Evolutionary conservation across 768 basidiomycete species (phyloP).

Genomic region (Trametes cinnabarina): DNA sequence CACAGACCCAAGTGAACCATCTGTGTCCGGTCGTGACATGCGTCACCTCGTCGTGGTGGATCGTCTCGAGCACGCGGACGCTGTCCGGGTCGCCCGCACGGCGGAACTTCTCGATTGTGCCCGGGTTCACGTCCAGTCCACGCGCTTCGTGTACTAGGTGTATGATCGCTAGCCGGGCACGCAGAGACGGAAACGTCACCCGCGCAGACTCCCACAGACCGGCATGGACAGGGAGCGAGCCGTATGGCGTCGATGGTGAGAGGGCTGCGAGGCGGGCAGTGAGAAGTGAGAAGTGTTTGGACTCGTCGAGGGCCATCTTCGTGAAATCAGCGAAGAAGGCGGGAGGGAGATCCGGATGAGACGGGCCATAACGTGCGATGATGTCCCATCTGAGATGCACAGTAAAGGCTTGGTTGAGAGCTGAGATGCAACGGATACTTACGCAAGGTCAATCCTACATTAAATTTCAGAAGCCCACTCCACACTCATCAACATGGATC

Average conservation of each 20-base stretch:
- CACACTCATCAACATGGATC: not conserved
- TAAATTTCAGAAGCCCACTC: not conserved
- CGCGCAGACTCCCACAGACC: slow-evolving; percentile 78
- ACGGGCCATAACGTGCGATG: slow-evolving; percentile 71
- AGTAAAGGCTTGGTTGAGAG: not conserved
- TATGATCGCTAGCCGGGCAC: slow-evolving; percentile 75
- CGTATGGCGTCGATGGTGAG: slow-evolving; percentile 67
- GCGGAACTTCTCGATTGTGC: slow-evolving; percentile 70
- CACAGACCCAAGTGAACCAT: slow-evolving; percentile 81
- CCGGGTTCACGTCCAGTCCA: slow-evolving; percentile 81
- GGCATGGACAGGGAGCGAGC: slow-evolving; percentile 68
- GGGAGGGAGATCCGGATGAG: slow-evolving; percentile 56
- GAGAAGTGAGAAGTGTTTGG: slow-evolving; percentile 79
- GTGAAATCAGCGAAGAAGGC: slow-evolving; percentile 81
- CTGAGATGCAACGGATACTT: slow-evolving; percentile 31
- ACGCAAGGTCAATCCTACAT: slow-evolving; percentile 70
- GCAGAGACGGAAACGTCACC: slow-evolving; percentile 63
- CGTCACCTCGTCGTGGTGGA: slow-evolving; percentile 77
- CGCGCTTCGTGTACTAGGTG: slow-evolving; percentile 84
- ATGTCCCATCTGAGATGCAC: slow-evolving; percentile 68
- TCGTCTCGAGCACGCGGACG: slow-evolving; percentile 66
- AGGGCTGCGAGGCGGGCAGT: slow-evolving; percentile 58
- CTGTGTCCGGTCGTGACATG: slow-evolving; percentile 81
- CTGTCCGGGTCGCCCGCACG: slow-evolving; percentile 65
- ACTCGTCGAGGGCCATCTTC: slow-evolving; percentile 83